A percentile compares a stretch with the other conserved stretches of the same genome.
Evolutionary conservation across 805 yeast genomes (phyloP).

Genomic region (Peterozyma toletana): DNA sequence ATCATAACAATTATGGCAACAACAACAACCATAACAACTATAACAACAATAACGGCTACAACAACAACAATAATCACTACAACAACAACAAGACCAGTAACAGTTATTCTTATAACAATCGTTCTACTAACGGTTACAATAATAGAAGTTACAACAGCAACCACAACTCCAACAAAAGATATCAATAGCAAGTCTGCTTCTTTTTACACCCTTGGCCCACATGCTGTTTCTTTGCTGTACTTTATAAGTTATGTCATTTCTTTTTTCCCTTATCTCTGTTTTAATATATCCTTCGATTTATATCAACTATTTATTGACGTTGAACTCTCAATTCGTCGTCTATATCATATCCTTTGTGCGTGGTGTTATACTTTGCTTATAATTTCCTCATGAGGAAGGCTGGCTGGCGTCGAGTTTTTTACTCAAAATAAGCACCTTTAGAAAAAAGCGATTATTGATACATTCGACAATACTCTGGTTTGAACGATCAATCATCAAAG

Average conservation of each 20-base stretch:
- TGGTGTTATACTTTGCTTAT: background rate
- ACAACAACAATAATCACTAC: constrained; percentile 4
- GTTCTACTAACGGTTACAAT: constrained; percentile 1
- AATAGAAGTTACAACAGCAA: constrained; percentile 5
- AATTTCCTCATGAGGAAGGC: too few species aligned
- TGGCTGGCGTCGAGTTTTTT: too few species aligned
- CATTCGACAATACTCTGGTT: too few species aligned
- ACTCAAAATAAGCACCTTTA: too few species aligned
- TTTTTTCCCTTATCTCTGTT: too few species aligned
- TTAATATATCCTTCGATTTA: too few species aligned
- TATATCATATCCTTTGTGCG: background rate
- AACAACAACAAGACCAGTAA: constrained; percentile 9
- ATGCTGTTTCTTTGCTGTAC: too few species aligned
- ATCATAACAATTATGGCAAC: constrained; percentile 11
- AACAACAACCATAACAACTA: constrained; percentile 13
- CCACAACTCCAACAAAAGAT: constrained; percentile 5
- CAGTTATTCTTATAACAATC: constrained; percentile 4
- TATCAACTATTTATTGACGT: too few species aligned
- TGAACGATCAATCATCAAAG: too few species aligned
- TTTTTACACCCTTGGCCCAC: too few species aligned
- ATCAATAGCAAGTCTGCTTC: constrained; percentile 1
- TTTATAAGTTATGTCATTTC: too few species aligned
- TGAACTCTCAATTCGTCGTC: background rate
- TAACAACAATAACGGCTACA: constrained; percentile 11
- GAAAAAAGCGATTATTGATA: too few species aligned